phyloP scores from a whole-genome alignment of 805 yeast genomes.

The Wickerhamomyces queroliae region DNA sequence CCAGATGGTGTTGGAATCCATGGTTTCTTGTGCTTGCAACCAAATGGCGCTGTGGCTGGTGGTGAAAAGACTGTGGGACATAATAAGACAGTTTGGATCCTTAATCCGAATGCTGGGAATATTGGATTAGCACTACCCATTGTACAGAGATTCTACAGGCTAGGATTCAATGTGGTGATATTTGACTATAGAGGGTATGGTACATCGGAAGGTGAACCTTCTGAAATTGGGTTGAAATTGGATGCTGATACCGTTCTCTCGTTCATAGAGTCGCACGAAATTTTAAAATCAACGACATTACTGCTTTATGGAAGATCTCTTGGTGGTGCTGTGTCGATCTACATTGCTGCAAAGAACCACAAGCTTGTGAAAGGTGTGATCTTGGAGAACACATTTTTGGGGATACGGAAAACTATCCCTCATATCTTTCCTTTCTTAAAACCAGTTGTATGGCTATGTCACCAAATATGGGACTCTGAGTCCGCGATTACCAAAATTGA shows the following conservation, averaged over 20 bases:
- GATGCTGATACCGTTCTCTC: slow-evolving; percentile 75
- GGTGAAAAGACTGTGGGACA: no score
- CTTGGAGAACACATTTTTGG: slow-evolving; percentile 82
- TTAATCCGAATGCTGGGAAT: slow-evolving; percentile 94
- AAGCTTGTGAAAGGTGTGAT: slow-evolving; percentile 54
- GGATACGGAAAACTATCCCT: slow-evolving; percentile 65
- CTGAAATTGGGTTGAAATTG: slow-evolving; percentile 71
- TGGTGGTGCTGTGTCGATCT: slow-evolving; percentile 93
- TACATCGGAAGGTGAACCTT: slow-evolving; percentile 65
- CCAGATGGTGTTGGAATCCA: slow-evolving; percentile 65
- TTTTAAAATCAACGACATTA: slow-evolving; percentile 45
- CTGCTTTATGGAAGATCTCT: slow-evolving; percentile 82
- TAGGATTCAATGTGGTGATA: slow-evolving; percentile 73
- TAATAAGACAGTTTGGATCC: slow-evolving; percentile 65
- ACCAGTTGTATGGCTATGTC: slow-evolving; percentile 55
- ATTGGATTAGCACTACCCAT: slow-evolving; percentile 88
- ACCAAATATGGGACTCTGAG: slow-evolving; percentile 82
- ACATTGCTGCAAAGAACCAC: slow-evolving; percentile 60
- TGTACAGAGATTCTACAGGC: slow-evolving; percentile 59
- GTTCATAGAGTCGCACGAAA: slow-evolving; percentile 48
- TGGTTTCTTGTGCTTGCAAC: slow-evolving; percentile 52
- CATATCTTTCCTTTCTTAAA: slow-evolving; percentile 66
- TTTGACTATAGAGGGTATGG: slow-evolving; percentile 94
- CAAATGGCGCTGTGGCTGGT: slow-evolving; percentile 26
- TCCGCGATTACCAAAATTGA: slow-evolving; percentile 45